A percentile compares a stretch with the other conserved stretches of the same genome.
Conservation (phyloP, 179 eudicot species). For the Beta macrorhiza region DNA sequence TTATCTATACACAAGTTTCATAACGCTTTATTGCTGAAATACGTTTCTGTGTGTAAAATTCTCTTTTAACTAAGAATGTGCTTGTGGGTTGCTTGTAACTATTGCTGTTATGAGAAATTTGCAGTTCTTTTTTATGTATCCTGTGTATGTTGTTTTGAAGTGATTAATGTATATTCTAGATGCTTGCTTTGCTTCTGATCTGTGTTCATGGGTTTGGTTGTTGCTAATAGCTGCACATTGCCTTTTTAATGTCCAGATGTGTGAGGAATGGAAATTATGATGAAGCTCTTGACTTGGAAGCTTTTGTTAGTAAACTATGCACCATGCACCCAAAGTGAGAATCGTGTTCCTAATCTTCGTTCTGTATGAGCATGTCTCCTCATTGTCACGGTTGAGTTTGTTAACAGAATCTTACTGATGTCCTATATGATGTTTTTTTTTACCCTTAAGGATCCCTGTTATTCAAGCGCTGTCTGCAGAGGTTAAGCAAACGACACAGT, state of each 20-base stretch:
- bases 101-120: background rate
- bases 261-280: conserved; percentile 97
- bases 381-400: conserved; percentile 2
- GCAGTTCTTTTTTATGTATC: background rate
- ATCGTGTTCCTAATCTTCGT: conserved; percentile 17
- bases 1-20: background rate
- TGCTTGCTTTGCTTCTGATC: conserved; percentile 1
- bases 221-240: conserved; percentile 7
- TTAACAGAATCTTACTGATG: conserved; percentile 16
- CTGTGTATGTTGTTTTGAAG: conserved; percentile 3
- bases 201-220: background rate
- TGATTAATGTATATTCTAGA: background rate
- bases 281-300: conserved; percentile 96
- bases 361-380: conserved; percentile 3
- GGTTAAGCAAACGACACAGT: conserved; percentile 91
- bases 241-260: conserved; percentile 50
- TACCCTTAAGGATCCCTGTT: conserved; percentile 59
- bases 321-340: conserved; percentile 98
- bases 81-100: background rate
- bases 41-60: background rate
- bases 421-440: conserved; percentile 2
- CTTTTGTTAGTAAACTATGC: conserved; percentile 83
- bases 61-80: background rate
- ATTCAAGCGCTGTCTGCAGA: conserved; percentile 90
- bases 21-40: background rate